Percentiles rank a stretch among this genome's conserved stretches.
Evolutionary conservation across 2,329 filamentous ascomycete species (phyloP).

Genomic region (Chaetomium olivaceum): DNA sequence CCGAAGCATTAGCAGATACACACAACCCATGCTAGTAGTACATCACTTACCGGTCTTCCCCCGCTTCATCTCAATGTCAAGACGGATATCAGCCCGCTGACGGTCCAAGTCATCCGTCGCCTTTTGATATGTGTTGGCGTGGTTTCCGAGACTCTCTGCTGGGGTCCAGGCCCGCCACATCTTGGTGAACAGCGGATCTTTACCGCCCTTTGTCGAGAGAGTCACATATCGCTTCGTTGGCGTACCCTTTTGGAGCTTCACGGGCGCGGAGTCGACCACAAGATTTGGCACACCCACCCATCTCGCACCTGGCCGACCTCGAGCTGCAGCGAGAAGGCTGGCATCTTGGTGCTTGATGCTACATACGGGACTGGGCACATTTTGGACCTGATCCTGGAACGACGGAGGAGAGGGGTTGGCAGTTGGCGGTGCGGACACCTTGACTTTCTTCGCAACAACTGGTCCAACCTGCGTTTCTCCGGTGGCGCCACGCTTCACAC

Average conservation of each 20-base stretch:
- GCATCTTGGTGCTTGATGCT: slow-evolving; percentile 20
- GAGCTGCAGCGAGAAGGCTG: slow-evolving; percentile 19
- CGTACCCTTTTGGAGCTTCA: slow-evolving; percentile 29
- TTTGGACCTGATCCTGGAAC: not conserved
- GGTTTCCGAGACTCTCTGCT: slow-evolving; percentile 32
- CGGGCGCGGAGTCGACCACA: slow-evolving; percentile 26
- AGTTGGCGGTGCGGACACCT: slow-evolving; percentile 7
- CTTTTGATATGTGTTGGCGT: slow-evolving; percentile 28
- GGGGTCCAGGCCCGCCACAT: slow-evolving; percentile 29
- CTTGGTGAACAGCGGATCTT: slow-evolving; percentile 30
- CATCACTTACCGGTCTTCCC: slow-evolving; percentile 16
- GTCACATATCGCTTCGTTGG: slow-evolving; percentile 33
- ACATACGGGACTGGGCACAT: slow-evolving; percentile 1
- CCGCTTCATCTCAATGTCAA: slow-evolving; percentile 31
- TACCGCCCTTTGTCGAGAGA: slow-evolving; percentile 29
- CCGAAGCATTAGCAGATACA: slow-evolving; percentile 11
- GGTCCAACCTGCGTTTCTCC: slow-evolving; percentile 20
- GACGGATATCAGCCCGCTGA: slow-evolving; percentile 29
- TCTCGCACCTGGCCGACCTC: slow-evolving; percentile 7
- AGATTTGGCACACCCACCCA: slow-evolving; percentile 31
- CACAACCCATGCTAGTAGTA: too few relatives aligned
- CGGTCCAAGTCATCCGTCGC: slow-evolving; percentile 27
- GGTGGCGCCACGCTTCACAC: slow-evolving; percentile 22
- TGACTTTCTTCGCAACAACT: slow-evolving; percentile 28
- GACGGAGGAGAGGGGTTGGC: slow-evolving; percentile 5